Evolutionary conservation across 768 basidiomycete species (phyloP).

Genomic region (Termitomyces sp.): DNA sequence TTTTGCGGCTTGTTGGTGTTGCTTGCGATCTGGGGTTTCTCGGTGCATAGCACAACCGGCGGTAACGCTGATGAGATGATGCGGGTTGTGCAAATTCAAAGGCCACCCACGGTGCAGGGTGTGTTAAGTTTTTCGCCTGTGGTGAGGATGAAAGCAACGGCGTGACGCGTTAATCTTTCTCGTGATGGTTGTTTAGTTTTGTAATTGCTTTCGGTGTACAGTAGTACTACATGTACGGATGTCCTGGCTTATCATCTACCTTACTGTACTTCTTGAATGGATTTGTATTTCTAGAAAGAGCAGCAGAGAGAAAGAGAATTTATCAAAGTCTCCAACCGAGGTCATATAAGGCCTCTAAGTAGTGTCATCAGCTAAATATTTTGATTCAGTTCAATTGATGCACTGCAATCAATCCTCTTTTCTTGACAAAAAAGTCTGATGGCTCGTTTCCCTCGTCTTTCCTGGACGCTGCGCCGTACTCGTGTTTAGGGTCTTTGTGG

Average conservation of each 20-base stretch:
- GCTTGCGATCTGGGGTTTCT: constrained; percentile 47
- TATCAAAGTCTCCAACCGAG: no score
- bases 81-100: background rate
- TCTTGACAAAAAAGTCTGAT: no score
- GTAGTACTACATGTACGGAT: background rate
- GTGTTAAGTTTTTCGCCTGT: constrained; percentile 1
- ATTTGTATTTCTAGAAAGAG: background rate
- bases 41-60: constrained; percentile 9
- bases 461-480: no score
- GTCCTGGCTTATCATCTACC: background rate
- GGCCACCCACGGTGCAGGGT: background rate
- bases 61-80: background rate
- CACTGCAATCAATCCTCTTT: no score
- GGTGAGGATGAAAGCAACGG: background rate
- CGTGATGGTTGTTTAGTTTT: background rate
- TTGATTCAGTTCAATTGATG: no score
- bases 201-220: background rate
- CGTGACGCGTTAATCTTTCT: background rate
- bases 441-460: no score
- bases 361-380: no score
- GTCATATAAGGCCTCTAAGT: no score
- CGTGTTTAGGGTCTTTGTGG: no score
- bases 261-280: background rate
- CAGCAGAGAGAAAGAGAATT: no score
- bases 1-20: constrained; percentile 45